Base-by-base conservation (phyloP, 2,329 filamentous ascomycete genomes). In the Atkinsonella hypoxylon region DNA sequence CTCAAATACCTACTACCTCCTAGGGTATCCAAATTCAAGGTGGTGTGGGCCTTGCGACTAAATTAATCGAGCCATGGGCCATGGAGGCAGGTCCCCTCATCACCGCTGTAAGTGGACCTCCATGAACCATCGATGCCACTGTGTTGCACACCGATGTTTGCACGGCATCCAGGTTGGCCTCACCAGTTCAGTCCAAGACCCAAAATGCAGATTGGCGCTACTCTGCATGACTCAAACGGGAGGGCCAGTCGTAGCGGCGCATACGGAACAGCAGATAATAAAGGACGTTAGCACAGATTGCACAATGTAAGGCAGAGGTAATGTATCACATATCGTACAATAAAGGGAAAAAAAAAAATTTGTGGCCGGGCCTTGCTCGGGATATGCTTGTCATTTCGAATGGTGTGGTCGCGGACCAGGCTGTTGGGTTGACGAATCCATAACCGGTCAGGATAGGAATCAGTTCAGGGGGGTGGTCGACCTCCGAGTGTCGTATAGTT, bases 71-170 rank as follows among this genome's bases (percentile, higher is more conserved):
- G 26, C 4, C 26, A 26, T 26, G 26, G 26, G n/a, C n/a, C n/a
- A n/a, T n/a, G n/a, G n/a, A n/a, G n/a, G n/a, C n/a, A 26, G 26
- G 26, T 26, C 26, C 26, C 26, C 5, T 26, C 26, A 7, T 26
- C 26, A 26, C 26, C 26, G 26, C 2, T 26, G 26, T 26, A 26
- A 26, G 26, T 26, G 26, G 26, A 26, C 26, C 26, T 26, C 26
- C 26, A 26, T 26, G 26, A 26, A 26, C 8, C 8, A 7, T 26
- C 26, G 26, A 26, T 26, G 8, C 26, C 26, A 26, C 26, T 26
- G 26, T 36, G 51, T 52, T 49, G 39, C 47, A 52, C 51, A 52
- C 51, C 51, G 51, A 47, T 39, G 43, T 43, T 26, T 26, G 51
- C 51, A 52, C 48, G 41, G 43, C 51, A 52, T 47, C 13, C 44